phyloP scores from a whole-genome alignment of 768 basidiomycete species.

The Chalciporus chontae region DNA sequence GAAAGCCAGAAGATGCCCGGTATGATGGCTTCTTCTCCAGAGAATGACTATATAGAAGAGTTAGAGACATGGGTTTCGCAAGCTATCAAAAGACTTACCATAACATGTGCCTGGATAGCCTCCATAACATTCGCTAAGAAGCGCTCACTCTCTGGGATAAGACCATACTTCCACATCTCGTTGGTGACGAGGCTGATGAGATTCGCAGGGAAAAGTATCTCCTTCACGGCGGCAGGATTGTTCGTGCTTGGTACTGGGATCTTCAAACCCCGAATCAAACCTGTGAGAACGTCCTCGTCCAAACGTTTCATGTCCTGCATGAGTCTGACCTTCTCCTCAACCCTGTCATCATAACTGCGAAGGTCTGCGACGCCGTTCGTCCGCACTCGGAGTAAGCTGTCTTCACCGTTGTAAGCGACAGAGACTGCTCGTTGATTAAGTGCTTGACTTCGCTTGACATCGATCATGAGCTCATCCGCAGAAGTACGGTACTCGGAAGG shows the following conservation, averaged over 20 bases:
- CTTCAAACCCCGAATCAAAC: conserved; percentile 87
- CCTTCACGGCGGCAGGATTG: conserved; percentile 92
- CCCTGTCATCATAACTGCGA: conserved; percentile 77
- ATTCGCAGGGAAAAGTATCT: conserved; percentile 98
- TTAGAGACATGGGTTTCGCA: conserved; percentile 5
- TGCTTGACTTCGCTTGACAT: conserved; percentile 66
- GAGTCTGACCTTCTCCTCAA: conserved; percentile 91
- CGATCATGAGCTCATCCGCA: conserved; percentile 73
- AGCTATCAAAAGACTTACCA: conserved; percentile 58
- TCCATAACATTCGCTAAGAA: conserved; percentile 99
- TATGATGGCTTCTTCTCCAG: conserved; percentile 90
- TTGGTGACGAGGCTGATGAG: conserved; percentile 97
- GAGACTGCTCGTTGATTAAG: conserved; percentile 82
- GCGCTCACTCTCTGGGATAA: conserved; percentile 94
- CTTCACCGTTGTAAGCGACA: conserved; percentile 83
- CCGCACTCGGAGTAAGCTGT: conserved; percentile 63
- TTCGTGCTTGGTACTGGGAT: conserved; percentile 88
- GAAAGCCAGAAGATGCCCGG: conserved; percentile 99
- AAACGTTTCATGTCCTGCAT: conserved; percentile 88
- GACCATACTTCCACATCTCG: conserved; percentile 99
- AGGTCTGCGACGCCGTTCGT: conserved; percentile 68
- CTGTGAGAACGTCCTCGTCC: conserved; percentile 91
- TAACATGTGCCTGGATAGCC: conserved; percentile 93
- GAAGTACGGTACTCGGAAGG: conserved; percentile 67
- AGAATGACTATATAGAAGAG: conserved; percentile 60